phyloP scores from a whole-genome alignment of 2,329 filamentous ascomycete species.

The Rhynchosporium agropyri region DNA sequence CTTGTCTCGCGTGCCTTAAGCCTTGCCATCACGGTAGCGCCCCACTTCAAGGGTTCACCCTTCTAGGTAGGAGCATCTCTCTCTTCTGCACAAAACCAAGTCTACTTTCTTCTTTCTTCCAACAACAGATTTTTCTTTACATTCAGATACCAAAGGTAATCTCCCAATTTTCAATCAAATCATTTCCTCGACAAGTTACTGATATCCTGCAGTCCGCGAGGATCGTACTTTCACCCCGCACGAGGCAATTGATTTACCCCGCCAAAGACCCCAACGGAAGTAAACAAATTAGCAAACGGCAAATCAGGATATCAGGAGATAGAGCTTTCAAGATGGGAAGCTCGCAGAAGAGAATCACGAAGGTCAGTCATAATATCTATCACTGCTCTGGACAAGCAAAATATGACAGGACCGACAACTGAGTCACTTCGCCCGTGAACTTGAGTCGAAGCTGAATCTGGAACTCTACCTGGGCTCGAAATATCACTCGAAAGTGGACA shows the following conservation, averaged over 20 bases:
- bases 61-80: no score
- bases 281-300: not conserved
- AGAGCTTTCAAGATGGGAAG: constrained; percentile 32
- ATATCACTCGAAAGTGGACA: constrained; percentile 15
- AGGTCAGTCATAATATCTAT: constrained; percentile 16
- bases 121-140: no score
- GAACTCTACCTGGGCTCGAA: not conserved
- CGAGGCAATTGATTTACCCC: constrained; percentile 3
- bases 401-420: not conserved
- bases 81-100: no score
- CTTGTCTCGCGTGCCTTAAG: no score
- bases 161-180: no score
- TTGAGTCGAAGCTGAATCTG: not conserved
- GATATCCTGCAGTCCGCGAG: no score
- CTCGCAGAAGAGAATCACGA: constrained; percentile 39
- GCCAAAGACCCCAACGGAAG: constrained; percentile 11
- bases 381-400: not conserved
- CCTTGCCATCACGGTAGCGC: no score
- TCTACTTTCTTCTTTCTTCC: no score
- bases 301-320: no score
- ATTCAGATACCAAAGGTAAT: no score
- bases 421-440: not conserved
- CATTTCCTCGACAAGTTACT: no score
- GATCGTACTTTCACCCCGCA: not conserved
- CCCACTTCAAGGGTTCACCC: no score